Base-by-base conservation (phyloP, 1,284 basidiomycete genomes). In the Fomitopsis palustris region DNA sequence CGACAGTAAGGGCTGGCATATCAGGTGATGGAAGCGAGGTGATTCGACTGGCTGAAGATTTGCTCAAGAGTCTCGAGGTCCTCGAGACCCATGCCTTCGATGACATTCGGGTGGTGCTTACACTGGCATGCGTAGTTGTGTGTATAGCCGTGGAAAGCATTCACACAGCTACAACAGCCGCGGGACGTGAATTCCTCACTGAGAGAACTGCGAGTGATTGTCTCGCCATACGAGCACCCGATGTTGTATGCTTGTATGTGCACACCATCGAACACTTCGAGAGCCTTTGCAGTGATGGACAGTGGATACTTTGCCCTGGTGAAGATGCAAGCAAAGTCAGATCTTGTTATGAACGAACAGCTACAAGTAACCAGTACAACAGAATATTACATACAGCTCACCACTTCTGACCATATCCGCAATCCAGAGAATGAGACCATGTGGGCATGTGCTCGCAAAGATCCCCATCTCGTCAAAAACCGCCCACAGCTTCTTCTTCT, bases 301-400 rank as follows among this genome's bases (percentile, higher is more conserved):
- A 74, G 64, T 1, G 69, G 66, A 54, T 75, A 74, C 56, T 76
- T 76, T 33, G 72, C 73, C 17, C 74, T 76, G 4, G 31, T 4
- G 10, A 33, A 33, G 5, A 58, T 33, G 0, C 14, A 58, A 51
- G 17, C 3, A 6, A 17, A 3, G 21, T 57, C 47, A 57, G 37
- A 9, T 21, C 49, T 60, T 27, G 64, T 59, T 61, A 67, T 64
- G n/a, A 33, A 39, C 33, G 35, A 10, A 42, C n/a, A n/a, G n/a
- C n/a, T n/a, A n/a, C n/a, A n/a, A n/a, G n/a, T n/a, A n/a, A n/a
- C n/a, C n/a, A n/a, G n/a, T n/a, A n/a, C n/a, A n/a, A n/a, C n/a
- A n/a, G n/a, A n/a, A n/a, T n/a, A n/a, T 51, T 25, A 35, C 72
- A 65, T 54, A 74, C 73, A 73, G 58, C 57, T 74, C 70, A 0